Evolutionary conservation across 2,329 filamentous ascomycete genomes (phyloP).

Genomic region (Cryphonectria nitschkei): DNA sequence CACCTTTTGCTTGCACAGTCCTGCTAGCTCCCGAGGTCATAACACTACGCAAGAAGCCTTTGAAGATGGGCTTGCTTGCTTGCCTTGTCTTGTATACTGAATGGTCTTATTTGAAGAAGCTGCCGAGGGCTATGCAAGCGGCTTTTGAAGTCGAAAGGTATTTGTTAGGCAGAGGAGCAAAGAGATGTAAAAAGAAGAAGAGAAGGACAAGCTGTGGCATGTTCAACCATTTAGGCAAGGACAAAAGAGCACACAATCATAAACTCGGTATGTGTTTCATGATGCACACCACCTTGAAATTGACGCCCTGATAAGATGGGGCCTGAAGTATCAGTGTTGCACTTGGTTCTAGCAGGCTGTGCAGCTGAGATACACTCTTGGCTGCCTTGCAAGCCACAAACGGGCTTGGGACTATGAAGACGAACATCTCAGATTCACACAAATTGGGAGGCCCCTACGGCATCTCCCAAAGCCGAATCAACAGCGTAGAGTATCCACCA

Average conservation of each 20-base stretch:
- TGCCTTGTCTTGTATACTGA: not conserved
- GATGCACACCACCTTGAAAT: not conserved
- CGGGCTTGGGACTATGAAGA: not conserved
- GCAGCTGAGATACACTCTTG: not conserved
- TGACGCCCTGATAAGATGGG: not conserved
- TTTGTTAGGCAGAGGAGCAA: not conserved
- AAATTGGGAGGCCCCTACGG: not conserved
- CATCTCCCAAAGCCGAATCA: not conserved
- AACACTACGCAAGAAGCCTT: not conserved
- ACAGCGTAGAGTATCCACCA: not conserved
- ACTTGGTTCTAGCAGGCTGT: not conserved
- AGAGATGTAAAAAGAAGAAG: not conserved
- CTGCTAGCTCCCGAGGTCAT: not conserved
- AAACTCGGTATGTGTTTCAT: not conserved
- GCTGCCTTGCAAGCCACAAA: not conserved
- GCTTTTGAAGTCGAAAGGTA: not conserved
- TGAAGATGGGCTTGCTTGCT: not conserved
- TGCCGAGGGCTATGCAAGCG: not conserved
- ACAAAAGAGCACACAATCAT: not conserved
- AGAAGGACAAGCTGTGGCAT: not conserved
- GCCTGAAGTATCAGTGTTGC: not conserved
- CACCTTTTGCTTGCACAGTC: not conserved
- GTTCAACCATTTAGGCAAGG: not conserved
- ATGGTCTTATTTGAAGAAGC: not conserved
- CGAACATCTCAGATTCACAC: not conserved